Base-by-base conservation (phyloP, 495 filamentous ascomycete species). In the Venustampulla echinocandica region DNA sequence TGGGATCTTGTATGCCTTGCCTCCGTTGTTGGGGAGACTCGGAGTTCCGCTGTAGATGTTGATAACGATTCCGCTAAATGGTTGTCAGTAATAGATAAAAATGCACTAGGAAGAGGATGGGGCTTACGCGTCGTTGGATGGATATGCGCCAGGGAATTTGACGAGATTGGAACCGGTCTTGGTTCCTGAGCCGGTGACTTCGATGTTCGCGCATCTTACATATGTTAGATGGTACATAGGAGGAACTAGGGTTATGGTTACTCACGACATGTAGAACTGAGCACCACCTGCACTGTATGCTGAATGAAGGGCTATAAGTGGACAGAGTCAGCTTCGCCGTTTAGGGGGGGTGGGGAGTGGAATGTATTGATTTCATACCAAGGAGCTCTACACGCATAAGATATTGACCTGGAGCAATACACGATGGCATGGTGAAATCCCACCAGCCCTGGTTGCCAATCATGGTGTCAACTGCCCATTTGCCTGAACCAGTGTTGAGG, bases 111-210 rank as follows among this genome's bases (percentile, higher is more conserved):
- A 21, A 19, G 14, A n/a, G 14, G 17, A 27, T 6, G 33, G 5
- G 28, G 11, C 48, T 6, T 33, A 51, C 21, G 73, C 67, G 56
- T 76, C 65, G 34, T 46, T 67, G 33, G 67, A 57, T 51, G 62
- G 58, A 58, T 75, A 76, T 9, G 67, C 70, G 23, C 75, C 74
- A 0, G 75, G 76, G 60, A 78, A 71, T 57, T 61, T 68, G 30
- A 79, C 71, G 1, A 74, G 76, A 42, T 62, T 41, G 27, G 54
- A 57, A 0, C 69, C 68, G 3, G 59, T 58, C 40, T 64, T 68
- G 22, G 60, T 61, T 42, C 75, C 73, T 25, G 58, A 61, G 41
- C 71, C 66, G 14, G 65, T 62, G 32, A 76, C 64, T 50, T 69
- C 68, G 60, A 78, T 70, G 55, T 76, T 71, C 1, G 73, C 73